Evolutionary conservation across 306 rosid genomes (phyloP).

Genomic region (Corylus americana): DNA sequence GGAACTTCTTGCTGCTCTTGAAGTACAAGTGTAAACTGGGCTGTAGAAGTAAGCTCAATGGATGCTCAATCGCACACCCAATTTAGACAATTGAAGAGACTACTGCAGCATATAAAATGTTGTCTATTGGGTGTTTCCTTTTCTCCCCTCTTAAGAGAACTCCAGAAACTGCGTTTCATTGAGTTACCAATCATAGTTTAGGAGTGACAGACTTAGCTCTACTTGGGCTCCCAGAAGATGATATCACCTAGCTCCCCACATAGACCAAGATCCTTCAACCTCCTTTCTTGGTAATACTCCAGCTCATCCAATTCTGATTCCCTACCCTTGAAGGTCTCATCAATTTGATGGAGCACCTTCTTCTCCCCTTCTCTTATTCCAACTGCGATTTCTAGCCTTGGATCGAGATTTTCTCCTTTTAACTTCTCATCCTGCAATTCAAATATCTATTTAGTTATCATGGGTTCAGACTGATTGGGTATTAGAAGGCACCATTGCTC

Average conservation of each 20-base stretch:
- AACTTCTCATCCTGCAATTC: conserved; percentile 72
- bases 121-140: not conserved
- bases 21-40: conserved; percentile 20
- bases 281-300: conserved; percentile 88
- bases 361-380: conserved; percentile 91
- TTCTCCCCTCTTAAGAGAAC: not conserved
- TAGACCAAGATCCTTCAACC: conserved; percentile 98
- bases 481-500: not conserved
- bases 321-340: conserved; percentile 62
- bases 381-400: conserved; percentile 77
- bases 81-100: conserved; percentile 2
- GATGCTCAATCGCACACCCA: conserved; percentile 17
- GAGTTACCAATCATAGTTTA: not conserved
- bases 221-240: conserved; percentile 70
- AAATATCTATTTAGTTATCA: conserved; percentile 27
- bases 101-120: not conserved
- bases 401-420: conserved; percentile 53
- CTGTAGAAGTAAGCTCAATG: not conserved
- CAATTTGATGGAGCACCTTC: conserved; percentile 73
- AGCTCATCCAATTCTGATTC: conserved; percentile 61
- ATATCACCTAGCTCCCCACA: conserved; percentile 85
- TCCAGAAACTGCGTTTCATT: not conserved
- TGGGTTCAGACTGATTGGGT: not conserved
- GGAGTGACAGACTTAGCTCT: not conserved
- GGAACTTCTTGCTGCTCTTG: not conserved